These are phyloP conservation scores for Mycena polygramma DNA, from an alignment of 768 basidiomycete genomes.

Conservation along the genomic window DNA sequence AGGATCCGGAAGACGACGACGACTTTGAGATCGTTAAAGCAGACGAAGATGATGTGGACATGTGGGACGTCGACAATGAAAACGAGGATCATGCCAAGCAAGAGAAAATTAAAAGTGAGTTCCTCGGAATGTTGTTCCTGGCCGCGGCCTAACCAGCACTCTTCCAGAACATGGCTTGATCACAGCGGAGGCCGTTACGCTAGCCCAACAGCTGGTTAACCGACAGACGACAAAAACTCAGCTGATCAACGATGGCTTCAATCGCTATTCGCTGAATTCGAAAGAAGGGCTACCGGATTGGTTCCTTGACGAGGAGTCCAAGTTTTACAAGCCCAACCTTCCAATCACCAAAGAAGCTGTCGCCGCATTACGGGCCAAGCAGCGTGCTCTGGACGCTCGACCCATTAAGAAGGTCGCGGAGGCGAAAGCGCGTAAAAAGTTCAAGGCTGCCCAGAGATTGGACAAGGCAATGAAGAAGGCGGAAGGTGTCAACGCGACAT, in stretches of 20 bases:
- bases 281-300: constrained; percentile 94
- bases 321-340: constrained; percentile 93
- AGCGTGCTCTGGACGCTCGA: constrained; percentile 93
- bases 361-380: constrained; percentile 84
- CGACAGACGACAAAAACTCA: constrained; percentile 89
- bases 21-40: constrained; percentile 83
- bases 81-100: constrained; percentile 78
- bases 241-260: constrained; percentile 95
- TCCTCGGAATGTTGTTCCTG: constrained; percentile 11
- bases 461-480: constrained; percentile 97
- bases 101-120: constrained; percentile 76
- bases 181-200: constrained; percentile 90
- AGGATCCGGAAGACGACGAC: constrained; percentile 59
- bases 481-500: constrained; percentile 88
- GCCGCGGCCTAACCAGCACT: constrained; percentile 21
- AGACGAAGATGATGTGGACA: constrained; percentile 68
- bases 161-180: constrained; percentile 80
- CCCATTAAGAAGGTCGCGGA: constrained; percentile 99
- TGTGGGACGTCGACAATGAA: constrained; percentile 88
- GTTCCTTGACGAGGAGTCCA: constrained; percentile 98
- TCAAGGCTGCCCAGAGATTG: constrained; percentile 85
- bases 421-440: constrained; percentile 97
- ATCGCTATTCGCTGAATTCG: constrained; percentile 89
- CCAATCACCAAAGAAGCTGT: constrained; percentile 98
- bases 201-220: constrained; percentile 94